A percentile compares a stretch with the other conserved stretches of the same genome.
Conservation (phyloP, 2,329 filamentous ascomycete species). For the Aureobasidium leucospermi region DNA sequence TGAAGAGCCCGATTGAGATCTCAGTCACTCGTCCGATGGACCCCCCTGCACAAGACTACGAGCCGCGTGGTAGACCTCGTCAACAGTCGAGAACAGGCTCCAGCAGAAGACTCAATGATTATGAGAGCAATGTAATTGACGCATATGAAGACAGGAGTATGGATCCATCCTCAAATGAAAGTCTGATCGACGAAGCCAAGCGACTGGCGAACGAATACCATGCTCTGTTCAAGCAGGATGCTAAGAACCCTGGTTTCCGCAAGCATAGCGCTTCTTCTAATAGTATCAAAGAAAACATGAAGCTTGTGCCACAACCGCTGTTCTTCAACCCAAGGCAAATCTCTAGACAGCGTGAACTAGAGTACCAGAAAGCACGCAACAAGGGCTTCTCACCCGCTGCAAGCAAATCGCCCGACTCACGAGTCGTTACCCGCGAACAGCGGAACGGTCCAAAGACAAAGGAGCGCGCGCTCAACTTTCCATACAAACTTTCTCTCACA, state of each 20-base stretch:
- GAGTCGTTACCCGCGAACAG: not conserved
- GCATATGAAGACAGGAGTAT: not conserved
- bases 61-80: not conserved
- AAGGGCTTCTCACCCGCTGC: not conserved
- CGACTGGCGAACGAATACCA: conserved; percentile 22
- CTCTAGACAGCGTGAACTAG: not conserved
- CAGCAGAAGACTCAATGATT: not conserved
- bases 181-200: conserved; percentile 15
- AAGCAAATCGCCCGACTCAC: not conserved
- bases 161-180: conserved; percentile 11
- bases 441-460: not conserved
- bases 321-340: conserved; percentile 17
- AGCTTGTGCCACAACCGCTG: conserved; percentile 26
- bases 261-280: not conserved
- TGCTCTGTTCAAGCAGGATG: conserved; percentile 19
- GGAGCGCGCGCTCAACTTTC: not conserved
- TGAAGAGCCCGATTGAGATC: not conserved
- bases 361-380: not conserved
- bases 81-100: not conserved
- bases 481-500: conserved; percentile 1
- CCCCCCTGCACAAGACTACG: not conserved
- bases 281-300: conserved; percentile 19
- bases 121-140: not conserved
- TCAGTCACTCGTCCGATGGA: not conserved
- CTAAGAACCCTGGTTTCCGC: not conserved